These are phyloP conservation scores for Lyophyllum shimeji DNA, from an alignment of 768 basidiomycete genomes.

Conservation along the genomic window DNA sequence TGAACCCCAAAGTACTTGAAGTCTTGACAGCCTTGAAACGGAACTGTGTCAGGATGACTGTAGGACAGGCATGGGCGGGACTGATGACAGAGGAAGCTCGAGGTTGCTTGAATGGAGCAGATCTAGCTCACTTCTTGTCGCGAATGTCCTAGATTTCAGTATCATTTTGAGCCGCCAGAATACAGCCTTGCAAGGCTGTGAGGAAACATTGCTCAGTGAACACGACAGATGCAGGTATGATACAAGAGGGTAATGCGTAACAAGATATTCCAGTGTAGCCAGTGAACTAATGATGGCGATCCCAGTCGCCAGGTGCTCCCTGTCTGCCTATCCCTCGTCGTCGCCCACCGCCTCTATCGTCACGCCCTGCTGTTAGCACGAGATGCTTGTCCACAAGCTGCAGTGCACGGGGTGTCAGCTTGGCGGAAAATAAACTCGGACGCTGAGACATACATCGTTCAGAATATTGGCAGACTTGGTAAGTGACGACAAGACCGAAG, in stretches of 20 bases:
- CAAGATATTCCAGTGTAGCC: background rate
- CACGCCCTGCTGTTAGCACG: constrained; percentile 53
- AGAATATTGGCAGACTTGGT: constrained; percentile 87
- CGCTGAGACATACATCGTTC: constrained; percentile 72
- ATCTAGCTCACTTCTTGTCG: constrained; percentile 4
- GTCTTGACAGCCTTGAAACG: constrained; percentile 4
- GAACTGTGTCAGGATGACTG: background rate
- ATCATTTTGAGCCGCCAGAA: too few species aligned
- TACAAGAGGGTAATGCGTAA: constrained; percentile 6
- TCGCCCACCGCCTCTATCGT: constrained; percentile 54
- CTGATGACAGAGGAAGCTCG: constrained; percentile 5
- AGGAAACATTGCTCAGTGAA: background rate
- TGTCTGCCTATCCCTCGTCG: constrained; percentile 53
- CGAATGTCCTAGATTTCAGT: background rate
- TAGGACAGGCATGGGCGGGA: constrained; percentile 8
- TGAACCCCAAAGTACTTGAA: background rate
- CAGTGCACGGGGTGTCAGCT: constrained; percentile 2
- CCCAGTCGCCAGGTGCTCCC: constrained; percentile 51
- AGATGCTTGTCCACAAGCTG: constrained; percentile 82
- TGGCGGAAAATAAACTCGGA: background rate
- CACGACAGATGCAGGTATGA: constrained; percentile 5
- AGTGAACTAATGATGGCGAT: constrained; percentile 39
- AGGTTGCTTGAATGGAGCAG: constrained; percentile 1
- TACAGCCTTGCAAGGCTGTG: background rate
- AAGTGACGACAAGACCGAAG: constrained; percentile 81